Conservation (phyloP, 2,329 filamentous ascomycete genomes). For the Colletotrichum lentis region DNA sequence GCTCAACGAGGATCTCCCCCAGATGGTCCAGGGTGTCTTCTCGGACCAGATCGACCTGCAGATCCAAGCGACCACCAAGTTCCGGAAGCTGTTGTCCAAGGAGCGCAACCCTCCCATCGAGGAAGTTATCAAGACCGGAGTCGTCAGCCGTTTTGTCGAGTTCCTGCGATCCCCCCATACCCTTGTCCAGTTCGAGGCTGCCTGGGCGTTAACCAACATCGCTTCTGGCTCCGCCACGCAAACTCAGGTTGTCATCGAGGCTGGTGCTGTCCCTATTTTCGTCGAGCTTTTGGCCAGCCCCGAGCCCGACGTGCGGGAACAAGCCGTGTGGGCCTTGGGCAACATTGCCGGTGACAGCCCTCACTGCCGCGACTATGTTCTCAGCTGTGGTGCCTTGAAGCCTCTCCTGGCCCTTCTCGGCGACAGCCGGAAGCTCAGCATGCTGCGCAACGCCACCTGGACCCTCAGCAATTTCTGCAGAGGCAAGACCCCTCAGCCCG, state of each 20-base stretch:
- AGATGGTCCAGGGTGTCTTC: conserved; percentile 98
- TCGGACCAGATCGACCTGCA: conserved; percentile 98
- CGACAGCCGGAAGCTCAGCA: conserved; percentile 98
- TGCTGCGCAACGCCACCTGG: conserved; percentile 99
- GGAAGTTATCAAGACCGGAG: conserved; percentile 98
- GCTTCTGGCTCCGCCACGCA: conserved; percentile 96
- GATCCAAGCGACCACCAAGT: conserved; percentile 97
- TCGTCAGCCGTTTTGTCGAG: conserved; percentile 96
- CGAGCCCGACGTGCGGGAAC: conserved; percentile 96
- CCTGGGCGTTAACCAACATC: conserved; percentile 99
- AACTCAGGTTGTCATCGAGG: conserved; percentile 98
- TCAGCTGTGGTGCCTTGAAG: conserved; percentile 88
- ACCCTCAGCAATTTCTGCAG: conserved; percentile 99
- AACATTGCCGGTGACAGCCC: conserved; percentile 99
- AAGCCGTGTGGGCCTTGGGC: conserved; percentile 97
- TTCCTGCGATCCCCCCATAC: conserved; percentile 98
- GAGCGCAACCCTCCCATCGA: conserved; percentile 99
- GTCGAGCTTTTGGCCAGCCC: conserved; percentile 95
- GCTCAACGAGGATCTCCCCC: conserved; percentile 96
- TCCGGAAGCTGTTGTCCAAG: conserved; percentile 96
- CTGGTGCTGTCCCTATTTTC: conserved; percentile 97
- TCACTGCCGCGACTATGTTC: conserved; percentile 94
- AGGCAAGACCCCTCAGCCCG: conserved; percentile 98
- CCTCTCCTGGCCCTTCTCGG: conserved; percentile 89
- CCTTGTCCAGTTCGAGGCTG: conserved; percentile 97